phyloP scores from a whole-genome alignment of 169 alveolate genomes.

The Perkinsus chesapeaki region DNA sequence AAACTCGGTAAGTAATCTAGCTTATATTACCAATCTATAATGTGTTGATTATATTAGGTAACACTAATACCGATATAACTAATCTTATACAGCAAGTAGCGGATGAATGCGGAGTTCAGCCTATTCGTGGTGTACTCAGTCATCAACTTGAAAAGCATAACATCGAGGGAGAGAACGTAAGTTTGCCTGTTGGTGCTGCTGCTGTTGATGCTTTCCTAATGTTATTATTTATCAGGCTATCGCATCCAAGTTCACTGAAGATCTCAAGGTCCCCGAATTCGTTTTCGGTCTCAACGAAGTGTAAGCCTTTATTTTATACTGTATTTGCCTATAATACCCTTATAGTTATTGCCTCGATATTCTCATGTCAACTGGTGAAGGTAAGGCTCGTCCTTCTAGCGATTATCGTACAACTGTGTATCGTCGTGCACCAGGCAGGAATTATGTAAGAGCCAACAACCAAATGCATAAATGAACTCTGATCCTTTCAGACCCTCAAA shows the following conservation, averaged over 20 bases:
- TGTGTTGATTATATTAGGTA: slow-evolving; percentile 61
- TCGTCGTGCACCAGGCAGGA: background rate
- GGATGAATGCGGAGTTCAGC: slow-evolving; percentile 65
- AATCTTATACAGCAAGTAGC: slow-evolving; percentile 74
- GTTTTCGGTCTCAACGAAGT: slow-evolving; percentile 85
- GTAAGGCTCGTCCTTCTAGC: slow-evolving; percentile 74
- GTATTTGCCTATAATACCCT: background rate
- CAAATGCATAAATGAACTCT: background rate
- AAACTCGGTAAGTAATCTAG: slow-evolving; percentile 25
- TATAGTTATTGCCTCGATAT: slow-evolving; percentile 77
- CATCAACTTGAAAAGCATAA: slow-evolving; percentile 87
- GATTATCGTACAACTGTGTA: slow-evolving; percentile 76
- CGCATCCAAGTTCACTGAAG: background rate
- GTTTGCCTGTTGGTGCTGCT: slow-evolving; percentile 30
- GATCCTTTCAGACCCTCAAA: slow-evolving; percentile 34
- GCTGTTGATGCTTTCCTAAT: background rate
- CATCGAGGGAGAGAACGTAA: slow-evolving; percentile 79
- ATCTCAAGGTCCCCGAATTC: slow-evolving; percentile 74
- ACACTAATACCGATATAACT: slow-evolving; percentile 81
- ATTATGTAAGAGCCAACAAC: background rate
- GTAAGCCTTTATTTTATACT: background rate
- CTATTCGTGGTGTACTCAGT: slow-evolving; percentile 78
- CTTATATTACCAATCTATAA: background rate
- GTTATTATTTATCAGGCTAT: background rate
- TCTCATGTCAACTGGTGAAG: slow-evolving; percentile 86